These are phyloP conservation scores for Alternaria ventricosa DNA, from an alignment of 2,329 filamentous ascomycete species.

Conservation along the genomic window DNA sequence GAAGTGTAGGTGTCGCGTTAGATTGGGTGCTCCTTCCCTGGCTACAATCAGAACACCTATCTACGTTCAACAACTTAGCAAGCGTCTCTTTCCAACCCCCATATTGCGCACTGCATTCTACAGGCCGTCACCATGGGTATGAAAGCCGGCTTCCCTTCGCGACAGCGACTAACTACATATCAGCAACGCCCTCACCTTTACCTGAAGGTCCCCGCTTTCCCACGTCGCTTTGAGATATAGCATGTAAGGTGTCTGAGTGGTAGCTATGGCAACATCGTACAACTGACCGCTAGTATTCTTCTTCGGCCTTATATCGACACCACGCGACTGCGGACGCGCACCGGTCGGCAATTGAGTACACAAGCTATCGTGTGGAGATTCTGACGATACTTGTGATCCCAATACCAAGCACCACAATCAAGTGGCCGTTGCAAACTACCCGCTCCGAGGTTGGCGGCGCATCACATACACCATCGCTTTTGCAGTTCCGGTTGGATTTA, in stretches of 20 bases:
- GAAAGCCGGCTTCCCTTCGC: no score
- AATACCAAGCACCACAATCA: background rate
- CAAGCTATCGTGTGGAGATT: background rate
- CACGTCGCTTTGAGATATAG: background rate
- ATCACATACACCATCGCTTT: background rate
- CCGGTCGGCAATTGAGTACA: background rate
- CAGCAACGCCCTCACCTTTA: constrained; percentile 3
- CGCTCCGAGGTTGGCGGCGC: background rate
- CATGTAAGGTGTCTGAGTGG: background rate
- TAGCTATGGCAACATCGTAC: background rate
- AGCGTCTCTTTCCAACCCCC: background rate
- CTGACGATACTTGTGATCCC: background rate
- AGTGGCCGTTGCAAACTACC: background rate
- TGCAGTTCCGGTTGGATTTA: background rate
- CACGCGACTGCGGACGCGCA: background rate
- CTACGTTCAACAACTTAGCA: background rate
- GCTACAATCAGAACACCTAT: background rate
- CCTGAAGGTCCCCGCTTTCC: constrained; percentile 1
- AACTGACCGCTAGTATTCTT: no score
- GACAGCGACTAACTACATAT: background rate
- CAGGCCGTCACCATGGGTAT: background rate
- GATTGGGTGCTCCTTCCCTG: background rate
- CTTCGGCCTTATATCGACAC: background rate
- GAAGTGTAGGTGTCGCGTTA: background rate
- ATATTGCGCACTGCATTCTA: background rate